Evolutionary conservation across 306 rosid genomes (phyloP).

Genomic region (Rosa multiflora): DNA sequence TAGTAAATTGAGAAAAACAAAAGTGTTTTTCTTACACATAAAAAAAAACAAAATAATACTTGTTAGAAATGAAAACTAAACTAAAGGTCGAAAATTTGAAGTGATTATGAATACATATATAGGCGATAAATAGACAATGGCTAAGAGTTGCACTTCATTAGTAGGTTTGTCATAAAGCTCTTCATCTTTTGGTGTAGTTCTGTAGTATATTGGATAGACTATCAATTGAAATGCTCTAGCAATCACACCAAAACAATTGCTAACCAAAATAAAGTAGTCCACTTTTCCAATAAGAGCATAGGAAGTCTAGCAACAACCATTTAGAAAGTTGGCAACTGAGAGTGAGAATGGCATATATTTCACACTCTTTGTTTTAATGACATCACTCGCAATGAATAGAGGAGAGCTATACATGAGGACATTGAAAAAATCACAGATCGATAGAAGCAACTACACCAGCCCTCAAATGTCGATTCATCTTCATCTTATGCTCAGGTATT

Average conservation of each 20-base stretch:
- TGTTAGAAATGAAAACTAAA: too few relatives aligned
- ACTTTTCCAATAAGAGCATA: slow-evolving; percentile 64
- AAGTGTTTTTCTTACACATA: too few relatives aligned
- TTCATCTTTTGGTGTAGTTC: too few relatives aligned
- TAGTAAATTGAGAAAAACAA: too few relatives aligned
- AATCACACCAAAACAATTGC: slow-evolving; percentile 34
- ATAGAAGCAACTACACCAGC: slow-evolving; percentile 57
- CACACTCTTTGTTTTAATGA: slow-evolving; percentile 62
- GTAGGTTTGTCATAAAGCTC: too few relatives aligned
- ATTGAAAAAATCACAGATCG: slow-evolving; percentile 64
- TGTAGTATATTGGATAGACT: too few relatives aligned
- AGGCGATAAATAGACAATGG: too few relatives aligned
- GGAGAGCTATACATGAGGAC: slow-evolving; percentile 61
- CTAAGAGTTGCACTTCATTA: too few relatives aligned
- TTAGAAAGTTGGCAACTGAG: slow-evolving; percentile 60
- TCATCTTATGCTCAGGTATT: slow-evolving; percentile 28
- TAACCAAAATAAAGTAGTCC: slow-evolving; percentile 55
- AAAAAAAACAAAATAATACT: too few relatives aligned
- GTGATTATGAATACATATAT: too few relatives aligned
- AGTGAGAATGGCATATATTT: slow-evolving; percentile 81
- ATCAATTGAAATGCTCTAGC: too few relatives aligned
- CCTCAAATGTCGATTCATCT: slow-evolving; percentile 16
- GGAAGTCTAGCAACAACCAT: slow-evolving; percentile 55
- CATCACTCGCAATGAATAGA: slow-evolving; percentile 58
- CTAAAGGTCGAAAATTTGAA: too few relatives aligned